phyloP scores from a whole-genome alignment of 345 rosid genomes.

The Punica granatum region DNA sequence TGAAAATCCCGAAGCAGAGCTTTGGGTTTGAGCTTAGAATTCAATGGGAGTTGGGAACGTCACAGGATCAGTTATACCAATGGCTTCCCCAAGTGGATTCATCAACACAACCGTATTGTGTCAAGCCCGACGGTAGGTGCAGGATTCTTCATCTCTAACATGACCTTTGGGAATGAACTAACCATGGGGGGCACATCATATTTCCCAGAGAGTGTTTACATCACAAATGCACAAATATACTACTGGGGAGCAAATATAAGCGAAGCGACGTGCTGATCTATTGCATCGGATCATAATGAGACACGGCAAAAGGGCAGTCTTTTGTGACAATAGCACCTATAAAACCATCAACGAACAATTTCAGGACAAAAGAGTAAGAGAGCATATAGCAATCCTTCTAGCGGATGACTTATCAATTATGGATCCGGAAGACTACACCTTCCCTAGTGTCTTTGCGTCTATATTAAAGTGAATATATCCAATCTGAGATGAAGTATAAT shows the following conservation, averaged over 20 bases:
- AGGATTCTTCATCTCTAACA: constrained; percentile 24
- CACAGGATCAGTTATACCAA: too few relatives aligned
- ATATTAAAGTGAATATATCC: constrained; percentile 12
- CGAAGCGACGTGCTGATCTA: constrained; percentile 15
- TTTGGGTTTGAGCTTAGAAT: too few relatives aligned
- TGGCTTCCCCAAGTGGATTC: too few relatives aligned
- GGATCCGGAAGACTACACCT: constrained; percentile 11
- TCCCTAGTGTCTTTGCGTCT: constrained; percentile 21
- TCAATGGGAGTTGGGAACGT: too few relatives aligned
- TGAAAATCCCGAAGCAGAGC: too few relatives aligned
- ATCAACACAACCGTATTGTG: too few relatives aligned
- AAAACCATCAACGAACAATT: background rate
- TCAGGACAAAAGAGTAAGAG: constrained; percentile 24
- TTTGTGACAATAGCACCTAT: constrained; percentile 19
- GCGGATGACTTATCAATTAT: constrained; percentile 11
- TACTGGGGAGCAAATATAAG: constrained; percentile 12
- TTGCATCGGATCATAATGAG: constrained; percentile 20
- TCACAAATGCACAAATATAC: constrained; percentile 20
- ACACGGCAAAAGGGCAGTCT: constrained; percentile 27
- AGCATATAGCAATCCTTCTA: constrained; percentile 24
- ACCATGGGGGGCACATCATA: constrained; percentile 24
- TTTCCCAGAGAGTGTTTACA: constrained; percentile 20
- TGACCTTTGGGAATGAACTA: constrained; percentile 21
- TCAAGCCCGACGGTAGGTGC: constrained; percentile 41
- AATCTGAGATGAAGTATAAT: background rate